Base-by-base conservation (phyloP, 1,139 yeast species). In the Debaryomyces subglobosus region DNA sequence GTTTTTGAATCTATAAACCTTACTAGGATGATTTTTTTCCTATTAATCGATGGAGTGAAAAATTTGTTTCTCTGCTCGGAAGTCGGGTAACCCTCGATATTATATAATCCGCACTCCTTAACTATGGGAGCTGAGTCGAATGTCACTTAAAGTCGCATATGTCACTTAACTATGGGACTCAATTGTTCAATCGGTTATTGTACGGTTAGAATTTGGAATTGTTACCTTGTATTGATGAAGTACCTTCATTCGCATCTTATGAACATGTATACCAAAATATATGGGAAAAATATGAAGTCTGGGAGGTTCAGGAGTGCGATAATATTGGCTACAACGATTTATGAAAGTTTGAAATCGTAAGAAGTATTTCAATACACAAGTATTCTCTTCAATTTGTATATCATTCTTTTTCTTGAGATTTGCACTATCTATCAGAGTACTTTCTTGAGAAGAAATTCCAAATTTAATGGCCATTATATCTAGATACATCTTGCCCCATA, bases 81-180 rank as follows among this genome's bases (percentile, higher is more conserved):
- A 43, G 53, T 55, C 65, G 66, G 65, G 68, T 64, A 60, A 55
- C 47, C 30, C 5, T 7, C 42, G 10, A 20, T 8, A 16, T 58
- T 58, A 59, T 27, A 50, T 60, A 52, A 64, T 33, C 12, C 23
- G 39, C 23, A 25, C 15, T 18, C 16, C 21, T 53, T 57, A 54
- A 54, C 51, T 20, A 33, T 34, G 58, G 38, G 9, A 38, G 60
- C 55, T 59, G 57, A 59, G 55, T 48, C 44, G 58, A 50, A 49
- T 49, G 10, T 15, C 24, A 9, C 27, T 30, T 20, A 5, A 42
- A 23, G 45, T 34, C 45, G 45, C 45, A 42, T 42, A 42, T 33
- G 7, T 1, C 12, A 21, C 30, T 42, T 42, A 25, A 34, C 39
- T 42, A 34, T 29, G 45, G 12, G 24, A 10, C 12, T n/a, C 8